A percentile compares a stretch with the other conserved stretches of the same genome.
phyloP scores from a whole-genome alignment of 164 flowering plant genomes.

The Paratinospora sagittata region DNA sequence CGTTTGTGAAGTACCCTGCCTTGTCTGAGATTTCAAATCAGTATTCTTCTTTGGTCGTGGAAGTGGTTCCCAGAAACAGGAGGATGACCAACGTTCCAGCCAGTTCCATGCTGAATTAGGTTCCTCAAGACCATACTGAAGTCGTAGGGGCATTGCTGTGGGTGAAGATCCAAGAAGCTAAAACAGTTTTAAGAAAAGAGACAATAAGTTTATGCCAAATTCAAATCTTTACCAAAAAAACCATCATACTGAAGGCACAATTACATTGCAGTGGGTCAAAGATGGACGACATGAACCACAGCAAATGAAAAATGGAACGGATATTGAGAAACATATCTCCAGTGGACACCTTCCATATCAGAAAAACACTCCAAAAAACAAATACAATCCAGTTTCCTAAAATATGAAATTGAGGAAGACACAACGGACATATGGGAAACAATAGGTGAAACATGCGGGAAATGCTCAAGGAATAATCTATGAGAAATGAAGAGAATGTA shows the following conservation, averaged over 20 bases:
- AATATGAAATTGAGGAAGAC: too few relatives aligned
- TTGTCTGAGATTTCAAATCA: constrained; percentile 35
- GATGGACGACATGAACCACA: not conserved
- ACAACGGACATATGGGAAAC: not conserved
- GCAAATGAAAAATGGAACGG: not conserved
- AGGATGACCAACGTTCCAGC: constrained; percentile 80
- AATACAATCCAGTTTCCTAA: too few relatives aligned
- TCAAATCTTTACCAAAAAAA: constrained; percentile 5
- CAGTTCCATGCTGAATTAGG: constrained; percentile 66
- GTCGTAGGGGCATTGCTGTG: constrained; percentile 45
- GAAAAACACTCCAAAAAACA: too few relatives aligned
- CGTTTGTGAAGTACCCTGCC: constrained; percentile 25
- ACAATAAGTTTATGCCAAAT: not conserved
- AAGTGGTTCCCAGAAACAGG: constrained; percentile 50
- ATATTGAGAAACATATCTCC: not conserved
- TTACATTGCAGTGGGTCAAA: not conserved
- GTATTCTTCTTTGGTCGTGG: constrained; percentile 29
- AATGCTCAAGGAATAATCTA: not conserved
- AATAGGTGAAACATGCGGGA: not conserved
- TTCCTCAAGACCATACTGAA: constrained; percentile 52
- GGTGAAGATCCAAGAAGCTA: constrained; percentile 70
- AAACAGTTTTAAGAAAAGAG: constrained; percentile 16
- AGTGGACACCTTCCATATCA: too few relatives aligned
- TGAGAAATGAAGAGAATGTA: not conserved
- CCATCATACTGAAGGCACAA: not conserved